Evolutionary conservation across 345 rosid genomes (phyloP), one percentile per base, ranked within the genome.

Genomic region (Boechera retrofracta): DNA sequence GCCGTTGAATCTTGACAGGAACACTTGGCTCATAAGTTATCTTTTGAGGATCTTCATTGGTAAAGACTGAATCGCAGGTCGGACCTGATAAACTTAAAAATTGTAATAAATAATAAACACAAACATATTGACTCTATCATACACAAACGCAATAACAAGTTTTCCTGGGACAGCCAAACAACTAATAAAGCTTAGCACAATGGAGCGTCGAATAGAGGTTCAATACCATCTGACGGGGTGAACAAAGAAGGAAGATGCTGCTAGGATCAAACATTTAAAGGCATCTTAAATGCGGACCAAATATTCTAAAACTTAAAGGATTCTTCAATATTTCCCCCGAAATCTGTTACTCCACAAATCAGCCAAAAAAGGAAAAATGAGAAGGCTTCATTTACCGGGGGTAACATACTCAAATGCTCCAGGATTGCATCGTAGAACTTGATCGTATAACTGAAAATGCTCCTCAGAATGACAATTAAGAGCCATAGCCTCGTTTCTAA

Each of bases 361-460:
- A 45, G 48, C 53, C 35, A 44, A 45, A 79, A 53, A 64, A 21
- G 33, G 32, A 56, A 66, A 74, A 70, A 78, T 7, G 32, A 79
- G 77, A 80, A 78, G 83, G 68, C 58, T 77, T 88, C 79, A 76
- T 83, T 89, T 90, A 90, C 98, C 97, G 77, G 88, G 87, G 78
- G 82, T 82, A 69, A 82, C 90, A 87, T 85, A 89, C 89, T 94
- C 95, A 79, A 92, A 89, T 78, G 97, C 98, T 64, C 86, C 83
- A 9, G 89, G 90, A 82, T 84, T 80, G 69, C 69, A 87, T 64
- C 44, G 89, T 44, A 90, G 85, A 89, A 94, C 88, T 76, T 82
- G 89, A 68, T 82, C 85, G 78, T 85, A 77, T 78, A 92, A 89
- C 66, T 82, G 85, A 75, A 76, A 79, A 15, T 87, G 86, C 83